Conservation (phyloP, 352 stramenopile species). For the Pythium periplocum region DNA sequence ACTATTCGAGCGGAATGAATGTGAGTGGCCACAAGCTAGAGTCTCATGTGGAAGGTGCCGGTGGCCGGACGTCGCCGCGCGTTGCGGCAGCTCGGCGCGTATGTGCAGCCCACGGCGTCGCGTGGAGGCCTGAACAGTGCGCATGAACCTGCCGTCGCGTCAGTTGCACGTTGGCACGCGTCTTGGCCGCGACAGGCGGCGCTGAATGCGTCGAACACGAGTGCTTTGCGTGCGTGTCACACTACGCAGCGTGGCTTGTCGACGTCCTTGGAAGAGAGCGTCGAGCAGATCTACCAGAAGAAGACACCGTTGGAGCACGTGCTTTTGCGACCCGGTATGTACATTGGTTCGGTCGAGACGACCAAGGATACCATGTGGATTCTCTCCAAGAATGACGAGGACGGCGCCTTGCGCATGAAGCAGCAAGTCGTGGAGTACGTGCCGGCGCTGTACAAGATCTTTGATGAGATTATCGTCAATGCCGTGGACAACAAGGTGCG, state of each 20-base stretch:
- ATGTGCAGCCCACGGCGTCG: constrained; percentile 3
- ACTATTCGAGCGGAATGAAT: too few species aligned
- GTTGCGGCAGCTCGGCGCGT: constrained; percentile 8
- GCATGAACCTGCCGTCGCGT: too few species aligned
- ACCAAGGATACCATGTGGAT: constrained; percentile 81
- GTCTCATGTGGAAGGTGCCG: constrained; percentile 17
- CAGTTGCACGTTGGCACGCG: background rate
- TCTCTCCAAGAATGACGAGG: constrained; percentile 30
- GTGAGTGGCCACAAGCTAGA: constrained; percentile 4
- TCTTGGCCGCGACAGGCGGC: constrained; percentile 9
- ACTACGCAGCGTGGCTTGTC: constrained; percentile 12
- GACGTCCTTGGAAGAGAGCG: constrained; percentile 36
- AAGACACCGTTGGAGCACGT: constrained; percentile 89
- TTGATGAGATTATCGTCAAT: constrained; percentile 99
- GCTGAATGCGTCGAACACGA: background rate
- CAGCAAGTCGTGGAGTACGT: constrained; percentile 77
- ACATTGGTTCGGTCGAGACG: constrained; percentile 86
- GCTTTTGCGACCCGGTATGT: constrained; percentile 88
- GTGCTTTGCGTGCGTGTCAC: background rate
- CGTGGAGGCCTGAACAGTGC: background rate
- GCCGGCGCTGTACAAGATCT: constrained; percentile 97
- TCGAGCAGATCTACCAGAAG: constrained; percentile 86
- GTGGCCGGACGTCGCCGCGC: constrained; percentile 18
- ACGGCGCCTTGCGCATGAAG: constrained; percentile 45
- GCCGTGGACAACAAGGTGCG: constrained; percentile 94